phyloP scores from a whole-genome alignment of 306 rosid genomes.

The Medicago ruthenica region DNA sequence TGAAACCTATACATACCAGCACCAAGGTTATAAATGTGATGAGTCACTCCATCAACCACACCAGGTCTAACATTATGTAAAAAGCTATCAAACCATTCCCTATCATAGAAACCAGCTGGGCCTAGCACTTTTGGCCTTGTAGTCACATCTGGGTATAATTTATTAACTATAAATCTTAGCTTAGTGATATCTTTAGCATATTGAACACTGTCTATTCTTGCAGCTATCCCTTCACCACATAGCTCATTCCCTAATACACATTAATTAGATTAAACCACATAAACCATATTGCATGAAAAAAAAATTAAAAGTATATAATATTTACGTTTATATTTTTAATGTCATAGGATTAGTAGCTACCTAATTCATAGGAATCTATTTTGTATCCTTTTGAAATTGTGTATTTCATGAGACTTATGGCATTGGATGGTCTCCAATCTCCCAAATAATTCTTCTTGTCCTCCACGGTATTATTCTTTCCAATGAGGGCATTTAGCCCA shows the following conservation, averaged over 20 bases:
- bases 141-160: constrained; percentile 45
- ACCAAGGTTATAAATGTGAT: constrained; percentile 80
- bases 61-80: constrained; percentile 53
- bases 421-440: constrained; percentile 58
- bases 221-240: constrained; percentile 52
- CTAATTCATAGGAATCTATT: constrained; percentile 67
- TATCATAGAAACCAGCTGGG: constrained; percentile 67
- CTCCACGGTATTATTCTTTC: constrained; percentile 45
- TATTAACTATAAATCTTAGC: constrained; percentile 47
- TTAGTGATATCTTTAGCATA: constrained; percentile 61
- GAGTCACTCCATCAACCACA: constrained; percentile 61
- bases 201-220: constrained; percentile 53
- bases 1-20: constrained; percentile 54
- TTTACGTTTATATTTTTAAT: too few species aligned
- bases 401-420: constrained; percentile 60
- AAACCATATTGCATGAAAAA: not conserved
- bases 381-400: constrained; percentile 62
- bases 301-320: too few species aligned
- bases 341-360: too few species aligned
- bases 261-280: not conserved
- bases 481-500: constrained; percentile 62
- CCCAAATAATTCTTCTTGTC: constrained; percentile 52
- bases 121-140: constrained; percentile 66
- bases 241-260: constrained; percentile 64
- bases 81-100: constrained; percentile 64